Conservation (phyloP, 139 green algal species). For the Chlorella sorokiniana region DNA sequence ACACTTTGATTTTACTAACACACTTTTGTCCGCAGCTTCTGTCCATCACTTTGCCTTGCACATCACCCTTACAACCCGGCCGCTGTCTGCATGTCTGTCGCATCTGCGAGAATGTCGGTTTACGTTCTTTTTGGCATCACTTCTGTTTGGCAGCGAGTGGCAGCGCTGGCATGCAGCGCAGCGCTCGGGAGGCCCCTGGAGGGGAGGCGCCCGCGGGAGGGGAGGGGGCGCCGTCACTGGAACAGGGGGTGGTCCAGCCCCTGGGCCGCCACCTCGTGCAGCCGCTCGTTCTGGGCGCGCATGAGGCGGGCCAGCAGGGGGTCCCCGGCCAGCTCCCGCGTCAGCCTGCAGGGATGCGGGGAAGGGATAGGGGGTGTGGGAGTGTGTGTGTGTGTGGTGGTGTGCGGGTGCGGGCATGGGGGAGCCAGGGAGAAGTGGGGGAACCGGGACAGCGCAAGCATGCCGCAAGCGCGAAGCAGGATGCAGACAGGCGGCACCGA, state of each 20-base stretch:
- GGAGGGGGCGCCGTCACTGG: neutral
- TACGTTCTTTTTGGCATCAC: neutral
- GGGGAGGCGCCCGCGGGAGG: neutral
- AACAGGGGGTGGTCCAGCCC: constrained; percentile 5
- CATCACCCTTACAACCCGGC: neutral
- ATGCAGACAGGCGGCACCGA: too few species aligned
- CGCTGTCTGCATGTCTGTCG: too few species aligned
- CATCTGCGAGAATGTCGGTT: too few species aligned
- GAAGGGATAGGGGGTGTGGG: neutral
- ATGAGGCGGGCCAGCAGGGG: constrained; percentile 7
- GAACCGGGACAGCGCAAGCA: too few species aligned
- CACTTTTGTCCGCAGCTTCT: neutral
- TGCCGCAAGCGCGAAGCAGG: too few species aligned
- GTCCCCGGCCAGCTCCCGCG: constrained; percentile 1
- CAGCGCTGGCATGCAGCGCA: neutral
- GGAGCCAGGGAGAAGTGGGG: too few species aligned
- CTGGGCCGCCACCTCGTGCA: neutral
- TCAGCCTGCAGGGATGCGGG: neutral
- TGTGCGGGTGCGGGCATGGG: too few species aligned
- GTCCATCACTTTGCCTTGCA: neutral
- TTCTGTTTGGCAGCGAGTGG: neutral
- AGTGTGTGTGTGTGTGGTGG: neutral
- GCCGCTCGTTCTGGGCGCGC: neutral
- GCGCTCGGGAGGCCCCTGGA: neutral
- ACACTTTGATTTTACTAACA: neutral